Conservation (phyloP, 805 yeast genomes). For the Cyberlindnera xylosilytica region DNA sequence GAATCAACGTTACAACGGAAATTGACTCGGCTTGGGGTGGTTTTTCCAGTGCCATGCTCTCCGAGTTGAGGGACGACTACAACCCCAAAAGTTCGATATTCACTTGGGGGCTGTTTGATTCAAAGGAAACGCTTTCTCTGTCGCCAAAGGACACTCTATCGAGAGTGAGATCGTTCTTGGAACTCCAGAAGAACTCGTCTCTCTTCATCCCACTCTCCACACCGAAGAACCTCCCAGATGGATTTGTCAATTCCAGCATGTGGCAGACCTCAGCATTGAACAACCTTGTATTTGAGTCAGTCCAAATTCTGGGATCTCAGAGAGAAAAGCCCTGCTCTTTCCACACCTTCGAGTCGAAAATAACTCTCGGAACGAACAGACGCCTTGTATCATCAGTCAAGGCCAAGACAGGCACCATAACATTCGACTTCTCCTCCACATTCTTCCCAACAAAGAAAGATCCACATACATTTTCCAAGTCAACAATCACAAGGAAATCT, state of each 20-base stretch:
- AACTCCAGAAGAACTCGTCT: constrained; percentile 45
- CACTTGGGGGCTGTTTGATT: constrained; percentile 44
- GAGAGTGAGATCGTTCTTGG: constrained; percentile 44
- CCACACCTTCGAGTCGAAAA: constrained; percentile 36
- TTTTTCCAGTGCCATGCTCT: constrained; percentile 48
- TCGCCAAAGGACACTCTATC: constrained; percentile 28
- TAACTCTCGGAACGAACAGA: constrained; percentile 41
- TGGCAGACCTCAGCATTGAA: constrained; percentile 45
- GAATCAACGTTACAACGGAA: constrained; percentile 68
- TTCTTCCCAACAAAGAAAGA: constrained; percentile 7
- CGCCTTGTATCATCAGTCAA: constrained; percentile 44
- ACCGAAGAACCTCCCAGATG: constrained; percentile 19
- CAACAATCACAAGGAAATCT: constrained; percentile 25
- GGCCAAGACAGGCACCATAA: constrained; percentile 12
- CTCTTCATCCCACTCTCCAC: constrained; percentile 53
- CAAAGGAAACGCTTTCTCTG: constrained; percentile 18
- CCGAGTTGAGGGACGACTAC: constrained; percentile 67
- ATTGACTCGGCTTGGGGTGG: constrained; percentile 87
- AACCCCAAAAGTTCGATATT: constrained; percentile 46
- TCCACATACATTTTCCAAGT: constrained; percentile 27
- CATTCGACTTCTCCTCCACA: constrained; percentile 7
- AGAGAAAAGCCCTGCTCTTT: constrained; percentile 19
- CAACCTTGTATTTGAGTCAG: constrained; percentile 42
- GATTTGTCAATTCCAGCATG: constrained; percentile 15
- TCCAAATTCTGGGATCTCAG: constrained; percentile 40